phyloP scores from a whole-genome alignment of 176 grass and related monocot genomes.

The Secale cereale region DNA sequence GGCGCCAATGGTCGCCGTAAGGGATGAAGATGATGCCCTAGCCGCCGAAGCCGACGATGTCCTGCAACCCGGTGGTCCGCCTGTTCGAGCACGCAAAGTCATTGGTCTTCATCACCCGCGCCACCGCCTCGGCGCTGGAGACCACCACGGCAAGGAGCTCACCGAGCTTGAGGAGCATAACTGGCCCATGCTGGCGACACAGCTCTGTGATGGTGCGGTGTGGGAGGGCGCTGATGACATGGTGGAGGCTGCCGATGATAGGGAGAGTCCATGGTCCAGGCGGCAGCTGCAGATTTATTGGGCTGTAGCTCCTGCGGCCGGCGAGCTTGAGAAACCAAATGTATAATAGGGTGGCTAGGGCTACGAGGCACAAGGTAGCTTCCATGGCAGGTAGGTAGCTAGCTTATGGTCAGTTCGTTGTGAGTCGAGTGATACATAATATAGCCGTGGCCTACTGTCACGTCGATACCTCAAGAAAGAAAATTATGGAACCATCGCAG shows the following conservation, averaged over 20 bases:
- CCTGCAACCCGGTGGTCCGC: background rate
- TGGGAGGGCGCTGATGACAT: background rate
- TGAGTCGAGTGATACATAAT: too few species aligned
- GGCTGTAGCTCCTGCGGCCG: too few species aligned
- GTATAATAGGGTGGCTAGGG: too few species aligned
- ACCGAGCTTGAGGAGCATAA: constrained; percentile 11
- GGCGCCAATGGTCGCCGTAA: background rate
- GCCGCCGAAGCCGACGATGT: background rate
- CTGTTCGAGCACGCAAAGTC: background rate
- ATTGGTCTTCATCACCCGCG: constrained; percentile 3
- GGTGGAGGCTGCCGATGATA: background rate
- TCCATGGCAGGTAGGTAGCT: too few species aligned
- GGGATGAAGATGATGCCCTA: background rate
- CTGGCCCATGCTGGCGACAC: background rate
- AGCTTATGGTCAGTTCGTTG: too few species aligned
- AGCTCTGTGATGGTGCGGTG: background rate
- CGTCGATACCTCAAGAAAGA: too few species aligned
- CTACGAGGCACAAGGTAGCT: too few species aligned
- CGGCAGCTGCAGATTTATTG: background rate
- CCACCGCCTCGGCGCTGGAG: background rate
- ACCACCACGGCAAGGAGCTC: constrained; percentile 7
- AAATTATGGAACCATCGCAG: too few species aligned
- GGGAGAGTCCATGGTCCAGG: too few species aligned
- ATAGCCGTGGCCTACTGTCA: too few species aligned
- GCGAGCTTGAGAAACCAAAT: too few species aligned